Evolutionary conservation across 2,329 filamentous ascomycete species (phyloP), one percentile per base, ranked within the genome.

Genomic region (Fusarium sp.): DNA sequence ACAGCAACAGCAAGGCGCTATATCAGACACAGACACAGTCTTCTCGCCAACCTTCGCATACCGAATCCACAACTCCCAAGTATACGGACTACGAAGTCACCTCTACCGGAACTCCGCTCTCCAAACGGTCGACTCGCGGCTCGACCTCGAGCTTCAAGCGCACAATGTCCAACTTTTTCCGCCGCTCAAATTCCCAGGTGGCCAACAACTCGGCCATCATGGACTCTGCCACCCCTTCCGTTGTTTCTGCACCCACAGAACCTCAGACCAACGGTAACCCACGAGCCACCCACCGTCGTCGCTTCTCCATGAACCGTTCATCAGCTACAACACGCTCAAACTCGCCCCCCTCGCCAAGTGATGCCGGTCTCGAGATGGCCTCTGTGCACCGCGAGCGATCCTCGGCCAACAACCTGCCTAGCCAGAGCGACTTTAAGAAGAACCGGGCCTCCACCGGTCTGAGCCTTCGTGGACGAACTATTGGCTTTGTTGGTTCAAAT

Each of bases 361-460:
- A 81, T 51, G 85, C 85, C 22, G 82, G 83, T 6, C 78, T 87
- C 55, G 84, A 85, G 67, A 85, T 85, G 82, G 77, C 81, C 12
- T 73, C 81, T 44, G 70, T 79, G 12, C 68, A 78, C 16, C 77
- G 70, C 2, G 69, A 78, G 20, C 75, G 65, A 16, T 61, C 74
- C 5, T 63, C 69, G 36, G 68, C 79, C 36, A 78, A 81, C 44
- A 79, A 78, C 40, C 74, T 87, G 35, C 85, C 87, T 11, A 82
- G 78, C 1, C 78, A 83, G 4, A 81, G 82, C 4, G 87, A 88
- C 67, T 87, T 88, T 58, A 84, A 84, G 72, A 91, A 89, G 80
- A 83, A 83, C 66, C 85, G 87, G 17, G 83, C 87, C 6, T 83
- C 84, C 3, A 90, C 88, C 6, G 87, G 87, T 27, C 77, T 90